Evolutionary conservation across 1,284 basidiomycete genomes (phyloP).

Genomic region (Ganoderma boninense): DNA sequence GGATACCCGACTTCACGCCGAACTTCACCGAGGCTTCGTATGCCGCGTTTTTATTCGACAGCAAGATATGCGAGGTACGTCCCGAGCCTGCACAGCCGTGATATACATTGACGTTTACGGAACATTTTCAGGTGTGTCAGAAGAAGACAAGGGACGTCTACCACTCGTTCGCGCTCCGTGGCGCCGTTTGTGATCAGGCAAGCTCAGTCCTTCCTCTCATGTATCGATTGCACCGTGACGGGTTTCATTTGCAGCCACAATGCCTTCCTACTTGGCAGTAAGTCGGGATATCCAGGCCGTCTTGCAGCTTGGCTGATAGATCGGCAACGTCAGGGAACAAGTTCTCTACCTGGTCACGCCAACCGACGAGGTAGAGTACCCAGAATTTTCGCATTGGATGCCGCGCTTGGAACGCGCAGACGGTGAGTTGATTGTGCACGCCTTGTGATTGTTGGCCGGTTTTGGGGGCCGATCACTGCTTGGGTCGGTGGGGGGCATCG

Average conservation of each 20-base stretch:
- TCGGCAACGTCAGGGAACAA: neutral
- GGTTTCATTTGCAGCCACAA: neutral
- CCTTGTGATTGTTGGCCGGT: neutral
- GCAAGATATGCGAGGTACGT: constrained; percentile 62
- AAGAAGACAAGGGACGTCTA: constrained; percentile 29
- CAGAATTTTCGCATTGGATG: constrained; percentile 27
- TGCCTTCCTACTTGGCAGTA: neutral
- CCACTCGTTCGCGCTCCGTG: constrained; percentile 35
- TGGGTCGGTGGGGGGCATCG: too few relatives aligned
- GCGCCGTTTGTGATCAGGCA: constrained; percentile 35
- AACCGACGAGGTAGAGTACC: constrained; percentile 14
- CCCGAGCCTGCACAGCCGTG: neutral
- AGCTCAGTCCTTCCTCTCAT: too few relatives aligned
- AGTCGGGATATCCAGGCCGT: neutral
- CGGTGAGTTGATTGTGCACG: constrained; percentile 10
- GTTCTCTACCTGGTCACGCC: neutral
- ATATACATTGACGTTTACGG: neutral
- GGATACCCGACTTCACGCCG: constrained; percentile 54
- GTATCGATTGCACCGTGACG: neutral
- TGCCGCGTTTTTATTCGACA: constrained; percentile 68
- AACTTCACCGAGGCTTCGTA: constrained; percentile 55
- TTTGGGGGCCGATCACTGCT: too few relatives aligned
- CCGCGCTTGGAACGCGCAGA: constrained; percentile 20
- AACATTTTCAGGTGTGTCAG: constrained; percentile 47
- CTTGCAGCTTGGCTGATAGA: neutral